phyloP scores from a whole-genome alignment of 805 yeast species.

The Dipodascus albidus region DNA sequence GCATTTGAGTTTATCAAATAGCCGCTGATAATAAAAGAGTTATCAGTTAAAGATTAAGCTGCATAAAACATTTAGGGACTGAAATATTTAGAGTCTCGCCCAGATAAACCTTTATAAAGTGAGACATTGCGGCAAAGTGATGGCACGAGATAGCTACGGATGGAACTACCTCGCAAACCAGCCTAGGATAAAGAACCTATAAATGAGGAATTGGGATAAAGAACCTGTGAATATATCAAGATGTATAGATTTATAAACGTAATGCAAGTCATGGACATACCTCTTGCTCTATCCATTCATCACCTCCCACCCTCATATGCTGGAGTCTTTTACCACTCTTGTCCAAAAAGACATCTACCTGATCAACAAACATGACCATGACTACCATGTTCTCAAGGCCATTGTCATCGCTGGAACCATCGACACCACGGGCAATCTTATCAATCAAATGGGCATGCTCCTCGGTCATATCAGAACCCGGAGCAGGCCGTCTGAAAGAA shows the following conservation, averaged over 20 bases:
- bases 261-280: slow-evolving; percentile 51
- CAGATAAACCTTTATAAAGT: too few species aligned
- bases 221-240: too few species aligned
- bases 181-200: too few species aligned
- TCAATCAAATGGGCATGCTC: slow-evolving; percentile 50
- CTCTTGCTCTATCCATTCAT: slow-evolving; percentile 66
- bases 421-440: slow-evolving; percentile 70
- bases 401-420: slow-evolving; percentile 54
- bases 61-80: too few species aligned
- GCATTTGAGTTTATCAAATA: too few species aligned
- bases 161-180: too few species aligned
- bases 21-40: not conserved
- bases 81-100: too few species aligned
- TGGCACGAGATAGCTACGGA: too few species aligned
- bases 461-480: slow-evolving; percentile 46
- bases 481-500: slow-evolving; percentile 62
- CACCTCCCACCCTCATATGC: slow-evolving; percentile 41
- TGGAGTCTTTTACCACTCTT: slow-evolving; percentile 40
- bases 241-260: not conserved
- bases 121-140: too few species aligned
- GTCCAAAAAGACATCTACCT: slow-evolving; percentile 57
- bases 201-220: too few species aligned
- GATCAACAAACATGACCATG: slow-evolving; percentile 55
- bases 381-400: slow-evolving; percentile 56
- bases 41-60: too few species aligned